Percentiles rank a stretch among this genome's conserved stretches.
Conservation (phyloP, 768 basidiomycete species). For the Termitomyces sp. region DNA sequence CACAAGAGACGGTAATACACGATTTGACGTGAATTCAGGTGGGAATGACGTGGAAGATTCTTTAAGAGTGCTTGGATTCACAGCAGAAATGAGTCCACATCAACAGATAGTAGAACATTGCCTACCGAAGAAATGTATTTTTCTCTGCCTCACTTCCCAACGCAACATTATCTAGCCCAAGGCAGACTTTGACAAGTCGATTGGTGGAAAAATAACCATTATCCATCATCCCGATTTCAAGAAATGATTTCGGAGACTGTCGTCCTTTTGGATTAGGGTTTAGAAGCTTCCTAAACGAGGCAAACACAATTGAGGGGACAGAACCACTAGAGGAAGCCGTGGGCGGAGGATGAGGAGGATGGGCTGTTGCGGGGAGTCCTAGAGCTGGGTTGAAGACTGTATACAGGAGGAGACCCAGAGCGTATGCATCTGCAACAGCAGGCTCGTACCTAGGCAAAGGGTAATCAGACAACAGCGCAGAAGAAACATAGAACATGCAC, state of each 20-base stretch:
- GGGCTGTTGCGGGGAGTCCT: slow-evolving; percentile 63
- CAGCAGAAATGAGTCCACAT: slow-evolving; percentile 12
- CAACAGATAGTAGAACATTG: not conserved
- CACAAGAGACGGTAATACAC: slow-evolving; percentile 84
- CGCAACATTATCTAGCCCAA: slow-evolving; percentile 82
- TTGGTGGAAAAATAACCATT: slow-evolving; percentile 85
- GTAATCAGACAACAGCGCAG: not conserved
- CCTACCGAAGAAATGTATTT: slow-evolving; percentile 61
- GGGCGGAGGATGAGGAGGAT: slow-evolving; percentile 77
- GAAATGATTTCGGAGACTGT: slow-evolving; percentile 69
- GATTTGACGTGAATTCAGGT: slow-evolving; percentile 76
- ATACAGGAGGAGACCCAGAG: slow-evolving; percentile 83
- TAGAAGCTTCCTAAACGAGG: slow-evolving; percentile 81
- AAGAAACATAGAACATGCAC: not conserved
- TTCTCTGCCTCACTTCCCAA: slow-evolving; percentile 83
- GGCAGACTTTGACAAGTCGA: slow-evolving; percentile 78
- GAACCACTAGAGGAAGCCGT: slow-evolving; percentile 70
- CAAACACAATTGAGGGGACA: slow-evolving; percentile 74
- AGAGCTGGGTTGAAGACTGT: slow-evolving; percentile 82
- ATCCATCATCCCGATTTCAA: slow-evolving; percentile 77
- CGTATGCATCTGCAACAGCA: slow-evolving; percentile 80
- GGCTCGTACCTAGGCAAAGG: slow-evolving; percentile 39
- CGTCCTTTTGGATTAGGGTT: slow-evolving; percentile 86
- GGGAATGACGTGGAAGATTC: slow-evolving; percentile 82
- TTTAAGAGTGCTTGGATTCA: slow-evolving; percentile 57